Conservation (phyloP, 139 green algal genomes). For the Coelastrella sp. region DNA sequence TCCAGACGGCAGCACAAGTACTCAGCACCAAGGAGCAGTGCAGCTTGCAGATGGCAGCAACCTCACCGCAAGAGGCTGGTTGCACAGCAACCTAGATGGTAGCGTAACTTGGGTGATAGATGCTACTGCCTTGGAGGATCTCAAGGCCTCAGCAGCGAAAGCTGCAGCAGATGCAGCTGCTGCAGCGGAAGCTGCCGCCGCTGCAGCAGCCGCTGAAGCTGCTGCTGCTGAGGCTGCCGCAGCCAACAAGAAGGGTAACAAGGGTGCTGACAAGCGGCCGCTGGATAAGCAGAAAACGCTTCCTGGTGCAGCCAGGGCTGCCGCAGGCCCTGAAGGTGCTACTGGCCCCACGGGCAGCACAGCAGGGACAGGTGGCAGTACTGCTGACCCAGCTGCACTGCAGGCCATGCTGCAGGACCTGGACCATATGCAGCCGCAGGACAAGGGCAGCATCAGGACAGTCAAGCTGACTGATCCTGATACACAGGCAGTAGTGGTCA, state of each 20-base stretch:
- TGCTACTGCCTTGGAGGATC: background rate
- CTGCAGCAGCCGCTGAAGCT: slow-evolving; percentile 9
- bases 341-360: background rate
- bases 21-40: slow-evolving; percentile 44
- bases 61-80: slow-evolving; percentile 23
- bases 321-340: background rate
- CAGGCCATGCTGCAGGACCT: background rate
- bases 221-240: slow-evolving; percentile 6
- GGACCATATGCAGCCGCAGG: background rate
- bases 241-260: slow-evolving; percentile 18
- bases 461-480: slow-evolving; percentile 29
- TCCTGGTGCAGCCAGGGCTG: background rate
- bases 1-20: slow-evolving; percentile 58
- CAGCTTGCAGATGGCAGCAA: slow-evolving; percentile 32
- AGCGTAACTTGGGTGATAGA: slow-evolving; percentile 18
- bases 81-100: background rate
- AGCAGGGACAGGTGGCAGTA: background rate
- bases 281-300: slow-evolving; percentile 9
- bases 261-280: background rate
- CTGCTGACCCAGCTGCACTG: background rate
- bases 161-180: slow-evolving; percentile 4
- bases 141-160: background rate
- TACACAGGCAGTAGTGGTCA: slow-evolving; percentile 27
- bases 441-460: slow-evolving; percentile 7
- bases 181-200: slow-evolving; percentile 16